Evolutionary conservation across 2,329 filamentous ascomycete genomes (phyloP).

Genomic region (Penicillium freii): DNA sequence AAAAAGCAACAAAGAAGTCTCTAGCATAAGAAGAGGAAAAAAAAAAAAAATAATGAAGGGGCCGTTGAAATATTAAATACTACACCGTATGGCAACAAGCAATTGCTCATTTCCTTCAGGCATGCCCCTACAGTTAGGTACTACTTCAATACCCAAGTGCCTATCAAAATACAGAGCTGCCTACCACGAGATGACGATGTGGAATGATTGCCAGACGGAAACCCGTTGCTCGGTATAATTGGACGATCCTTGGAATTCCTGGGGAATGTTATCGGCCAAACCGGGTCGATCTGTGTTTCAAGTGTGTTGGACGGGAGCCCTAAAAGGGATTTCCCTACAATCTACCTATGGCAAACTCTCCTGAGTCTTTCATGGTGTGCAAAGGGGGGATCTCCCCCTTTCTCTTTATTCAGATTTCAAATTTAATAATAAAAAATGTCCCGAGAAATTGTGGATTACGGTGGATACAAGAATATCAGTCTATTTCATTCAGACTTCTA

Average conservation of each 20-base stretch:
- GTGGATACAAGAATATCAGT: constrained; percentile 18
- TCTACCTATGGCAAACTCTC: constrained; percentile 5
- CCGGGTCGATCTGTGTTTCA: constrained; percentile 27
- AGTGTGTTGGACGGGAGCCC: constrained; percentile 17
- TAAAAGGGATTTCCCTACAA: constrained; percentile 2
- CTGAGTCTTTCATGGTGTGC: neutral
- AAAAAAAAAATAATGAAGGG: neutral
- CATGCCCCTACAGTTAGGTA: constrained; percentile 11
- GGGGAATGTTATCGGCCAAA: constrained; percentile 28
- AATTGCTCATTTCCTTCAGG: constrained; percentile 11
- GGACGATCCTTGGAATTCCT: constrained; percentile 23
- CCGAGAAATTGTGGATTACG: constrained; percentile 15
- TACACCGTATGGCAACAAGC: neutral
- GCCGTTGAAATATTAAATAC: constrained; percentile 11
- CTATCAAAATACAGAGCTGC: constrained; percentile 16
- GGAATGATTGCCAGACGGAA: constrained; percentile 21
- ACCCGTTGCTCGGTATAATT: constrained; percentile 18
- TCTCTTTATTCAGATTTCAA: neutral
- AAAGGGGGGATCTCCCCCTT: constrained; percentile 1
- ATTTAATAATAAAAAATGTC: neutral
- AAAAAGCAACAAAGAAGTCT: constrained; percentile 2
- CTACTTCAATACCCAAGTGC: constrained; percentile 11
- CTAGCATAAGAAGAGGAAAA: neutral
- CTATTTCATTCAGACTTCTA: constrained; percentile 25
- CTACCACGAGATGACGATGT: constrained; percentile 24